A percentile compares a stretch with the other conserved stretches of the same genome.
phyloP scores from a whole-genome alignment of 192 early-diverging fungal genomes.

The Backusella macrospora region DNA sequence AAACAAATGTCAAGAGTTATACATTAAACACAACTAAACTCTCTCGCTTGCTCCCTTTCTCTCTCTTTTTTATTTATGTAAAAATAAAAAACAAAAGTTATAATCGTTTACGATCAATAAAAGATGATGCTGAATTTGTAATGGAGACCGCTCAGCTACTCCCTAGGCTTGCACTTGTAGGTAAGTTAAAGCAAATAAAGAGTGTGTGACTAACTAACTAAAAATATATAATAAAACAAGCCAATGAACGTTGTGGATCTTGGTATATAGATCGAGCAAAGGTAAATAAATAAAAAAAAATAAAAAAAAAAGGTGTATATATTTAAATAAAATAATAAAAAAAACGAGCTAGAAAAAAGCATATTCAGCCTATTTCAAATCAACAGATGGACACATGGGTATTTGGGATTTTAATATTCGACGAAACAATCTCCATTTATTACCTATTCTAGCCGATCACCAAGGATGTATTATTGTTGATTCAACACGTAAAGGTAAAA shows the following conservation, averaged over 20 bases:
- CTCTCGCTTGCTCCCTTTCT: no score
- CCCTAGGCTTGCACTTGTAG: slow-evolving; percentile 61
- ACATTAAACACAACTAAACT: neutral
- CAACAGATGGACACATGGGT: slow-evolving; percentile 89
- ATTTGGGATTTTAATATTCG: slow-evolving; percentile 85
- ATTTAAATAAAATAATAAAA: neutral
- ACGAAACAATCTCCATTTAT: slow-evolving; percentile 76
- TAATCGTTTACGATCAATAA: slow-evolving; percentile 81
- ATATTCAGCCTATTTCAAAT: slow-evolving; percentile 87
- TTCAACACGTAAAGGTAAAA: slow-evolving; percentile 83
- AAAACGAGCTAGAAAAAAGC: slow-evolving; percentile 44
- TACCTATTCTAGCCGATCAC: slow-evolving; percentile 55
- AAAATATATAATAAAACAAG: slow-evolving; percentile 25
- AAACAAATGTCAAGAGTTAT: neutral
- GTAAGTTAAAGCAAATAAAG: slow-evolving; percentile 31
- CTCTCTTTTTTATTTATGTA: slow-evolving; percentile 4
- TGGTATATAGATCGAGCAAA: slow-evolving; percentile 81
- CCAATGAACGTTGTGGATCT: slow-evolving; percentile 86
- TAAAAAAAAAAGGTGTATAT: neutral
- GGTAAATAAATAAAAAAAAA: slow-evolving; percentile 33
- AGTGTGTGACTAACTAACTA: neutral
- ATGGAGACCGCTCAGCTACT: slow-evolving; percentile 53
- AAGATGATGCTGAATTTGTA: slow-evolving; percentile 78
- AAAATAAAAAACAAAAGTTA: slow-evolving; percentile 52
- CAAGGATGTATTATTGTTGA: slow-evolving; percentile 86